These are phyloP conservation scores for Linderniella brevidens DNA, from an alignment of 257 asterid species.

Conservation along the genomic window DNA sequence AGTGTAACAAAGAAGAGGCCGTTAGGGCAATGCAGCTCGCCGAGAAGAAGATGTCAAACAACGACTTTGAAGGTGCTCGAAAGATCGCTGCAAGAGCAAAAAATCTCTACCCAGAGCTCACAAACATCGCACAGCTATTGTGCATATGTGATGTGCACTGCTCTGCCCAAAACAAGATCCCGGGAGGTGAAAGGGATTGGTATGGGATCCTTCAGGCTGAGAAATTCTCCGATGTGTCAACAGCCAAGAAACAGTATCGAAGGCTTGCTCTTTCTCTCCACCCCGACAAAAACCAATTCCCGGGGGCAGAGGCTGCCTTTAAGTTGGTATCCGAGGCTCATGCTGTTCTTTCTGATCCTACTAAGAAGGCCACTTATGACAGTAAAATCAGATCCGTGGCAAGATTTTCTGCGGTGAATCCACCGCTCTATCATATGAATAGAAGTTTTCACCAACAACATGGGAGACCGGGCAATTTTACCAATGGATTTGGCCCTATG, in stretches of 20 bases:
- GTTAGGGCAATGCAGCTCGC: constrained; percentile 46
- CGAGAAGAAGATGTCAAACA: constrained; percentile 38
- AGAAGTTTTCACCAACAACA: constrained; percentile 9
- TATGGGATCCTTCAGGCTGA: constrained; percentile 50
- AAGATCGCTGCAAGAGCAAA: constrained; percentile 39
- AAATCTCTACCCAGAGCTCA: constrained; percentile 43
- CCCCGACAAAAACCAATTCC: constrained; percentile 51
- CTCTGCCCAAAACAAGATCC: constrained; percentile 25
- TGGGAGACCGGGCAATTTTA: constrained; percentile 10
- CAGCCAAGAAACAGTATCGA: constrained; percentile 47
- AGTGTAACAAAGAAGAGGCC: constrained; percentile 64
- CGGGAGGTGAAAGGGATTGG: constrained; percentile 49
- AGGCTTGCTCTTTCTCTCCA: constrained; percentile 48
- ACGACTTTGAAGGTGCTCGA: constrained; percentile 48
- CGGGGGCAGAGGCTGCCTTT: constrained; percentile 62
- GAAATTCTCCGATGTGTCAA: constrained; percentile 22
- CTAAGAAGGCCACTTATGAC: constrained; percentile 34
- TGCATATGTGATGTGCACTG: constrained; percentile 48
- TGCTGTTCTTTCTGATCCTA: constrained; percentile 31
- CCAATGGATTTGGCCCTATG: constrained; percentile 15
- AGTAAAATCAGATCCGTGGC: constrained; percentile 14
- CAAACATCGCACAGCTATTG: constrained; percentile 38
- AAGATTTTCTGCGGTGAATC: constrained; percentile 15
- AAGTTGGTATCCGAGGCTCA: constrained; percentile 49
- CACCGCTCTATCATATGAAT: constrained; percentile 9